Evolutionary conservation across 2,329 filamentous ascomycete genomes (phyloP).

Genomic region (Trichophyton equinum): DNA sequence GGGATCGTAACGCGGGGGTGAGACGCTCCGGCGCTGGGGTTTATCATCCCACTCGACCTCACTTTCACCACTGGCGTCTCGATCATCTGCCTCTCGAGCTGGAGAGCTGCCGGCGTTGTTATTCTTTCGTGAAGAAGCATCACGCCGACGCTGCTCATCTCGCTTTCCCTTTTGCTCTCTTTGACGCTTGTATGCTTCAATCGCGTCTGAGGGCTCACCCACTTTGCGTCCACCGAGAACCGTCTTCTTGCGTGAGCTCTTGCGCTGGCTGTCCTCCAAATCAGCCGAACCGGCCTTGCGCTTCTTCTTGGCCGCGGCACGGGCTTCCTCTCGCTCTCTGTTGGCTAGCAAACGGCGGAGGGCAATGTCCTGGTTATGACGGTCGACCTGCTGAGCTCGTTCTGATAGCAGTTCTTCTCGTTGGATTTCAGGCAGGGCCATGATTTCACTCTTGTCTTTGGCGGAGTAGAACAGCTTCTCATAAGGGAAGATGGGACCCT

Average conservation of each 20-base stretch:
- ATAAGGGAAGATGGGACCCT: constrained; percentile 56
- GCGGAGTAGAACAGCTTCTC: constrained; percentile 72
- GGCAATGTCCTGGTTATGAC: constrained; percentile 67
- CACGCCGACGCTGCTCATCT: constrained; percentile 36
- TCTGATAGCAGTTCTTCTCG: constrained; percentile 84
- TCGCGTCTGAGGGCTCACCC: constrained; percentile 56
- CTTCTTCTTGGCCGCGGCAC: constrained; percentile 42
- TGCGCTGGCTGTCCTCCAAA: constrained; percentile 62
- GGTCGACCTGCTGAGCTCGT: constrained; percentile 69
- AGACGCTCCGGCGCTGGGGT: constrained; percentile 37
- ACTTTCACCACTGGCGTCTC: constrained; percentile 57
- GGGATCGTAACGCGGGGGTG: constrained; percentile 49
- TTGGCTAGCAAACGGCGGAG: constrained; percentile 64
- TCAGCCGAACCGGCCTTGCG: constrained; percentile 63
- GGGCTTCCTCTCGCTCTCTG: constrained; percentile 49
- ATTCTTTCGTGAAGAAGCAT: constrained; percentile 35
- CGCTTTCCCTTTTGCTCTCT: constrained; percentile 46
- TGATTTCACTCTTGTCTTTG: constrained; percentile 64
- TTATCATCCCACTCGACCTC: constrained; percentile 62
- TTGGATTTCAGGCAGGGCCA: constrained; percentile 78
- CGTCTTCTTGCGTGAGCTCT: constrained; percentile 59
- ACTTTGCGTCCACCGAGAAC: constrained; percentile 53
- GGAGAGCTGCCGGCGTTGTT: constrained; percentile 48
- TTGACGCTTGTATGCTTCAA: constrained; percentile 56
- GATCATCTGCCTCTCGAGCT: constrained; percentile 48